These are phyloP conservation scores for Cynara cardunculus DNA, from an alignment of 129 eudicot species.

Conservation along the genomic window DNA sequence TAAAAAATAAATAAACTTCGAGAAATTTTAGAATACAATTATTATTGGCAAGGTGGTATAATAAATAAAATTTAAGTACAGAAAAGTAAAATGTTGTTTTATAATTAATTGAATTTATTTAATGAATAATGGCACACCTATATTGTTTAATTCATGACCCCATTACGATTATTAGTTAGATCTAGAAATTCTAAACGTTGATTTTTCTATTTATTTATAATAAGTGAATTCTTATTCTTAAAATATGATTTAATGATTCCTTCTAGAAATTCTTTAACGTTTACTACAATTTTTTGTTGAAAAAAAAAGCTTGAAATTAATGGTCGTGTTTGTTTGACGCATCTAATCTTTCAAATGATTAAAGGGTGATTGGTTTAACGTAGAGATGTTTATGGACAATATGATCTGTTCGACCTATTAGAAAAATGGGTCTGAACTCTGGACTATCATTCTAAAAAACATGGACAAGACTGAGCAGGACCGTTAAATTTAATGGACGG, in stretches of 20 bases:
- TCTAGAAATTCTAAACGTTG: neutral
- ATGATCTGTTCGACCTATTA: too few species aligned
- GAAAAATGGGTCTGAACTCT: neutral
- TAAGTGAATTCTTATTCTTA: neutral
- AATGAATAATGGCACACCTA: neutral
- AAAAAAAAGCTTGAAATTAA: neutral
- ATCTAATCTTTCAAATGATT: neutral
- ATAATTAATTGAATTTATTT: neutral
- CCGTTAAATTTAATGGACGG: too few species aligned
- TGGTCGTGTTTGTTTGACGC: neutral
- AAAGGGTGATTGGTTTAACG: neutral
- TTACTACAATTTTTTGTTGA: neutral
- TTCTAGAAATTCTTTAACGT: neutral
- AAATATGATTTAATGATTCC: neutral
- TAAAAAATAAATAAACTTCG: too few species aligned
- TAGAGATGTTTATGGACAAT: neutral
- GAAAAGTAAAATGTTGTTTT: neutral
- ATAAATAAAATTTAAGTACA: neutral
- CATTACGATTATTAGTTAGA: neutral
- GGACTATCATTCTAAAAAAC: too few species aligned
- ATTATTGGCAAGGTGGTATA: constrained; percentile 4
- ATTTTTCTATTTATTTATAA: neutral
- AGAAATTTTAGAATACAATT: neutral
- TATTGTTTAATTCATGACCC: constrained; percentile 10
- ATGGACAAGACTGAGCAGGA: too few species aligned